phyloP scores from a whole-genome alignment of 2,329 filamentous ascomycete genomes.

The Hansfordia pulvinata region DNA sequence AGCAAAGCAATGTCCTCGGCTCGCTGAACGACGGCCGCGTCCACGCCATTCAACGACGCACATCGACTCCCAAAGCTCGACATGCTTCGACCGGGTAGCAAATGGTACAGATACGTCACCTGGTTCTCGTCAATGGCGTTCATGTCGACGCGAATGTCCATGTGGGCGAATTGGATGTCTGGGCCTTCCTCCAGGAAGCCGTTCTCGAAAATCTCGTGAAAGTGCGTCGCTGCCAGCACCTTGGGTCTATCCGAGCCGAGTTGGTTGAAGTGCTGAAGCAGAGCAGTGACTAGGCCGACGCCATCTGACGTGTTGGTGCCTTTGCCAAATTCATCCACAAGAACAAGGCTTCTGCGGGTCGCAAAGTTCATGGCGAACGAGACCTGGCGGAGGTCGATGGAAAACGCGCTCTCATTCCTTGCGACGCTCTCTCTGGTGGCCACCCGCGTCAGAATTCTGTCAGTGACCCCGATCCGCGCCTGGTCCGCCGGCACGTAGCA shows the following conservation, averaged over 20 bases:
- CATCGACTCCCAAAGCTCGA: constrained; percentile 81
- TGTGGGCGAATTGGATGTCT: constrained; percentile 48
- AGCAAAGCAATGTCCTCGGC: constrained; percentile 62
- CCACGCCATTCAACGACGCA: constrained; percentile 76
- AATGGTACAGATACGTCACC: constrained; percentile 61
- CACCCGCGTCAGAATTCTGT: constrained; percentile 82
- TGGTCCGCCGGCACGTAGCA: constrained; percentile 75
- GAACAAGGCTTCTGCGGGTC: constrained; percentile 62
- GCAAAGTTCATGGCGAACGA: constrained; percentile 62
- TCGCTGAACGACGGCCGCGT: constrained; percentile 54
- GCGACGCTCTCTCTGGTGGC: constrained; percentile 55
- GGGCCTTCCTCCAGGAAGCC: constrained; percentile 36
- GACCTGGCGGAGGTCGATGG: constrained; percentile 77
- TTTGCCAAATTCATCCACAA: constrained; percentile 87
- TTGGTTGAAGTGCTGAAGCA: constrained; percentile 41
- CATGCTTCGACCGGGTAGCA: constrained; percentile 52
- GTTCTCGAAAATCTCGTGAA: constrained; percentile 60
- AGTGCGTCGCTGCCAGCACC: constrained; percentile 48
- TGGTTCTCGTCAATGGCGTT: constrained; percentile 43
- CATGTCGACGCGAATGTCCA: constrained; percentile 53
- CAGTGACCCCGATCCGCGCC: constrained; percentile 73
- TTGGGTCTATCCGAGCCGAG: constrained; percentile 34
- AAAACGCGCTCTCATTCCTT: constrained; percentile 46
- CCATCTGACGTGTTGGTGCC: constrained; percentile 46
- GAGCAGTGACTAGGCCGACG: constrained; percentile 41